These are phyloP conservation scores for Saccharomycopsis fibuligera DNA, from an alignment of 805 yeast species.

Conservation along the genomic window DNA sequence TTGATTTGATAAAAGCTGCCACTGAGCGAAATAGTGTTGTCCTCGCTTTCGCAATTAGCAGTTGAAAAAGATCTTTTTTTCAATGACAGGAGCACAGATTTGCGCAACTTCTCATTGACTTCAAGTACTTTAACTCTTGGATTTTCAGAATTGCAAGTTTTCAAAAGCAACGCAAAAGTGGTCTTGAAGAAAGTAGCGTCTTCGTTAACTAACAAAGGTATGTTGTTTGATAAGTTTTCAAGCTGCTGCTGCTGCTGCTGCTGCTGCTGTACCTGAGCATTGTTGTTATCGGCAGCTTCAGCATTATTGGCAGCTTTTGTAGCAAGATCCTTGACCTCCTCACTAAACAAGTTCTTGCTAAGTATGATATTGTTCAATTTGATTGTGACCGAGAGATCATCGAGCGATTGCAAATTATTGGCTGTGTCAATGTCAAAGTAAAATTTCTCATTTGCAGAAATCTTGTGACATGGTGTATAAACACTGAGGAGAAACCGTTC, in stretches of 20 bases:
- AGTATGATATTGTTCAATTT: neutral
- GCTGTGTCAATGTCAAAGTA: neutral
- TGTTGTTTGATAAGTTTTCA: neutral
- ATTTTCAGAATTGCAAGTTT: neutral
- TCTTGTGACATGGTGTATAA: conserved; percentile 7
- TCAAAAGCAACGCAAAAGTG: neutral
- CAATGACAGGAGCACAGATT: neutral
- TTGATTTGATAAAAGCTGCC: neutral
- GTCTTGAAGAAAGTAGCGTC: neutral
- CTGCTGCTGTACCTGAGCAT: neutral
- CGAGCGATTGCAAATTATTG: neutral
- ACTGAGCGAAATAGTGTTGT: neutral
- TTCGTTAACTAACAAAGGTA: neutral
- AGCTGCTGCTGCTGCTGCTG: neutral
- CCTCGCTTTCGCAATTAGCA: neutral
- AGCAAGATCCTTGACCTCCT: neutral
- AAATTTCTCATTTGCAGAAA: conserved; percentile 8
- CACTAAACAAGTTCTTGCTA: neutral
- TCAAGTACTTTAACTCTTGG: neutral
- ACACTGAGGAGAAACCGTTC: neutral
- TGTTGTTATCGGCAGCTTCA: neutral
- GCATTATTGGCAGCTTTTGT: neutral
- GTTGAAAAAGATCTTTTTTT: neutral
- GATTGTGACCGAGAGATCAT: neutral
- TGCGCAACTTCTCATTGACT: neutral